Evolutionary conservation across 2,329 filamentous ascomycete species (phyloP).

Genomic region (Harringtonia aguacate): DNA sequence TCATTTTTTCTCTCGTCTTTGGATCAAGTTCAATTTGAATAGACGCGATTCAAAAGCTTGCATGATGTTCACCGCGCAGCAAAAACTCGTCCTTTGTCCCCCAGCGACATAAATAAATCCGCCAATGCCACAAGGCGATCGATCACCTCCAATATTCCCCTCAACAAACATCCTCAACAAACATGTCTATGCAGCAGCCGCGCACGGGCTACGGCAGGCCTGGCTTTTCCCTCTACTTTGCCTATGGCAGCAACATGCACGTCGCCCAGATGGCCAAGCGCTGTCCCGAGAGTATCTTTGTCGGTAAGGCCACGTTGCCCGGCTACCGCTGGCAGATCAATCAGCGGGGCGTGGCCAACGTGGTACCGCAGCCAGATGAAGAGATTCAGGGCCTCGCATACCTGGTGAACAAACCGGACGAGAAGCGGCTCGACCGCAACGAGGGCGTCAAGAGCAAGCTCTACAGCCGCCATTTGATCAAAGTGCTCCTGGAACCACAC

Average conservation of each 20-base stretch:
- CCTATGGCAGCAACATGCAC: constrained; percentile 35
- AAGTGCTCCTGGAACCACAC: constrained; percentile 22
- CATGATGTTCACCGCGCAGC: too few relatives aligned
- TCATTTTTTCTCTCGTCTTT: too few relatives aligned
- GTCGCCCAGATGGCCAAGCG: constrained; percentile 31
- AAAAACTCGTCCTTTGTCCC: too few relatives aligned
- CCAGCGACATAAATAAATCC: too few relatives aligned
- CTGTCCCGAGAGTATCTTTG: constrained; percentile 28
- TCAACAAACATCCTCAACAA: too few relatives aligned
- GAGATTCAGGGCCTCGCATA: constrained; percentile 30
- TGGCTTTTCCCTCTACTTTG: too few relatives aligned
- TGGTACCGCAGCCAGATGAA: constrained; percentile 16
- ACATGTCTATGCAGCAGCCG: too few relatives aligned
- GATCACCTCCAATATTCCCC: too few relatives aligned
- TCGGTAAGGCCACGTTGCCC: constrained; percentile 26
- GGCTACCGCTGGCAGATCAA: constrained; percentile 35
- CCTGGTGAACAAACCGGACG: constrained; percentile 24
- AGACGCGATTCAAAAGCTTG: too few relatives aligned
- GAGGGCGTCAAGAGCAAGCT: constrained; percentile 29
- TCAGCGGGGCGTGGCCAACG: constrained; percentile 33
- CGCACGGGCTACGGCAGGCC: too few relatives aligned
- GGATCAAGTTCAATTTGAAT: too few relatives aligned
- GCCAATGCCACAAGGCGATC: too few relatives aligned
- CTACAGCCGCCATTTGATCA: constrained; percentile 25
- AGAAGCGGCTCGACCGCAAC: constrained; percentile 26